A percentile compares a stretch with the other conserved stretches of the same genome.
phyloP scores from a whole-genome alignment of 208 protist species.

The Leishmania mexicana region DNA sequence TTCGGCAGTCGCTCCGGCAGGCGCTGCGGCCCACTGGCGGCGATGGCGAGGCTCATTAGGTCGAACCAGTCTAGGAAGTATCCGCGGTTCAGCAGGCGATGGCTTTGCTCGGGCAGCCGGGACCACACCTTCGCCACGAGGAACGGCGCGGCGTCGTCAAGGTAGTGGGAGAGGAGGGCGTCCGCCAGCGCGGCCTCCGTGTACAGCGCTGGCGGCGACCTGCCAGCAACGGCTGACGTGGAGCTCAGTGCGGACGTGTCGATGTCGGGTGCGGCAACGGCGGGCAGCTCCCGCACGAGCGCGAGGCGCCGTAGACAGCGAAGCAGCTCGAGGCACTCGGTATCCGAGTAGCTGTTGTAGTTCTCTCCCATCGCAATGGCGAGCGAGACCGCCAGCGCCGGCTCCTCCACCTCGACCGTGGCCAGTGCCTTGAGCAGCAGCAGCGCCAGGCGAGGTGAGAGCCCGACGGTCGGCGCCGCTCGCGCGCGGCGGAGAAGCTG shows the following conservation, averaged over 20 bases:
- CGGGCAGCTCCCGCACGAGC: constrained; percentile 57
- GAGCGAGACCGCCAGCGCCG: constrained; percentile 70
- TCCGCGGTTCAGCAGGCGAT: constrained; percentile 48
- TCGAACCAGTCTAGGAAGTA: constrained; percentile 84
- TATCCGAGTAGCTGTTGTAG: constrained; percentile 60
- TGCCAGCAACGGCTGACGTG: neutral
- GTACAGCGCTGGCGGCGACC: constrained; percentile 47
- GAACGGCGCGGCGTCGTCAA: constrained; percentile 66
- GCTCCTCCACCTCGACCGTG: constrained; percentile 72
- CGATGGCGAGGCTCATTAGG: constrained; percentile 69
- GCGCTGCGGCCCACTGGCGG: constrained; percentile 43
- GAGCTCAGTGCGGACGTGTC: constrained; percentile 15
- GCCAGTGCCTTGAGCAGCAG: constrained; percentile 73
- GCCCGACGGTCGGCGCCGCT: constrained; percentile 49
- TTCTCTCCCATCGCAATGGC: constrained; percentile 77
- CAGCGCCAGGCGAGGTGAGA: constrained; percentile 58
- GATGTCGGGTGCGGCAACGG: constrained; percentile 31
- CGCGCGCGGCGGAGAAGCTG: constrained; percentile 49
- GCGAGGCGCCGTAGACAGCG: constrained; percentile 80
- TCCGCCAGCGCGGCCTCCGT: constrained; percentile 40
- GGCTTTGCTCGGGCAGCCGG: constrained; percentile 73
- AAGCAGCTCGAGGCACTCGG: constrained; percentile 80
- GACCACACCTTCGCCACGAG: constrained; percentile 78
- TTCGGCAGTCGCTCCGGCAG: constrained; percentile 74
- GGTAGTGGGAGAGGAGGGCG: constrained; percentile 52